Evolutionary conservation across 441 rosid genomes (phyloP).

Genomic region (Gossypium lobatum): DNA sequence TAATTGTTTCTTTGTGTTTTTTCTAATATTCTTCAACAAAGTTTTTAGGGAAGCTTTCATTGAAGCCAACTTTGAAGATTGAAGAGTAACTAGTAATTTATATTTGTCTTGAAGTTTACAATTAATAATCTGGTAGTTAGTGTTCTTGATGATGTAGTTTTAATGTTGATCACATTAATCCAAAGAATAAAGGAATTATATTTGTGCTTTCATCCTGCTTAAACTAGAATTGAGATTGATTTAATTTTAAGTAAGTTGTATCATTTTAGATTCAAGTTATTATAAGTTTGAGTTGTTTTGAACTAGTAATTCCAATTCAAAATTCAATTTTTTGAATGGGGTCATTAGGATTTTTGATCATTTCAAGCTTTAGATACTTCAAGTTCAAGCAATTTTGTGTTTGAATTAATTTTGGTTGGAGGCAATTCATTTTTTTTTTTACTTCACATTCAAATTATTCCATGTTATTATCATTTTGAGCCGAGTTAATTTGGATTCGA

Average conservation of each 20-base stretch:
- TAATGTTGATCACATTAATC: background rate
- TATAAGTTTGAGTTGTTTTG: too few species aligned
- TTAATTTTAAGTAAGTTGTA: background rate
- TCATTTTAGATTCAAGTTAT: background rate
- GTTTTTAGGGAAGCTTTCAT: background rate
- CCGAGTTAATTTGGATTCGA: too few species aligned
- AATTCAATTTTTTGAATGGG: too few species aligned
- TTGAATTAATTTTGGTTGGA: too few species aligned
- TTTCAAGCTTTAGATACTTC: too few species aligned
- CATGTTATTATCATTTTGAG: too few species aligned
- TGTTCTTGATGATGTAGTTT: background rate
- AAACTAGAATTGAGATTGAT: background rate
- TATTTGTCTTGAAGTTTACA: background rate
- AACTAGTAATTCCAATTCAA: too few species aligned
- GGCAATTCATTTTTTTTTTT: too few species aligned
- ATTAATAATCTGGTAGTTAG: background rate
- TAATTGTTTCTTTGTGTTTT: background rate
- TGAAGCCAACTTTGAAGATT: background rate
- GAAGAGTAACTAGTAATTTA: constrained; percentile 6
- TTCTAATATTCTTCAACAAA: background rate
- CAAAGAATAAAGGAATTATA: background rate
- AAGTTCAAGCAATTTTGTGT: too few species aligned
- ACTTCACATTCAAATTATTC: too few species aligned
- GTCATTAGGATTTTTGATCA: too few species aligned
- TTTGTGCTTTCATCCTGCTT: background rate